Evolutionary conservation across 148 eudicot genomes (phyloP), one percentile per base, ranked within the genome.

Genomic region (Fallopia convolvulus): DNA sequence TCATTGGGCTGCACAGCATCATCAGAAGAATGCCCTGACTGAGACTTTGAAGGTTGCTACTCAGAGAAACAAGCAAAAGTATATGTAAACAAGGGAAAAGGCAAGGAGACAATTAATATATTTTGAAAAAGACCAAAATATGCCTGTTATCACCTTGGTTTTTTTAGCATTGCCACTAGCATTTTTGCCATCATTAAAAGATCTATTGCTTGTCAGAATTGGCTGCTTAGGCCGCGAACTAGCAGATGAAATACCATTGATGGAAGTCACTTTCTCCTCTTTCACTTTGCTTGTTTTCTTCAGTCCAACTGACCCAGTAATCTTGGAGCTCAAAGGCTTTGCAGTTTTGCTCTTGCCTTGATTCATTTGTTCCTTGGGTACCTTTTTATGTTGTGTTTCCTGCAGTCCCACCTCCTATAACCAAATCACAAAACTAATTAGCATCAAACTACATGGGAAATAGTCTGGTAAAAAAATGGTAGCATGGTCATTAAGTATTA

Each of bases 111-210:
- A 72, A 12, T 32, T 32, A 2, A 15, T 33, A 32, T 14, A 65
- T 65, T 30, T 17, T 32, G 32, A 8, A 41, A 8, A 46, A 32
- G 50, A 8, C 36, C 66, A 36, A 72, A 60, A 75, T 61, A 23
- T 74, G 40, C 47, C 70, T 39, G 73, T 44, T 47, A 36, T 75
- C 81, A 86, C 98, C 91, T 91, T 84, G 50, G 88, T 61, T 30
- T 77, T 76, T 39, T 63, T 79, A 80, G 83, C 75, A 74, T 78
- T 81, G 76, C 74, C 76, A 68, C 61, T 82, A 80, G 85, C 65
- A 83, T 78, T 81, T 74, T 81, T 86, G 74, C 74, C 83, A 61
- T 86, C 89, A 77, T 83, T 86, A 33, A 74, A 74, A 75, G 91
- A 84, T 77, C 78, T 85, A 65, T 41, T 65, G 55, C 78, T 77